Evolutionary conservation across 257 asterid species (phyloP).

Genomic region (Solanum acaule): DNA sequence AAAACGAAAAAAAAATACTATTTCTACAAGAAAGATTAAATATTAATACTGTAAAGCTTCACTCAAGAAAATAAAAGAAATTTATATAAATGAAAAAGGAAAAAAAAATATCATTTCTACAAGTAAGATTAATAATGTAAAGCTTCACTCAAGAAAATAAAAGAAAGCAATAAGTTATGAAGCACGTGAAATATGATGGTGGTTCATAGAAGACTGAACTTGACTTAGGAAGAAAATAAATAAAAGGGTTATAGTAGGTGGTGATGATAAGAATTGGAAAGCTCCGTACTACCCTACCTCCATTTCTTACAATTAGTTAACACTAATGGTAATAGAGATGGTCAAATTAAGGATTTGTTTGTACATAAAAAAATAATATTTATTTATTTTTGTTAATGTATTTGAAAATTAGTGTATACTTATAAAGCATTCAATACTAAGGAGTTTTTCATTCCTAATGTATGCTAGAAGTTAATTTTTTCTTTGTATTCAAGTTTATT

Average conservation of each 20-base stretch:
- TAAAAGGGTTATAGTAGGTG: background rate
- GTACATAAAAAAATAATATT: background rate
- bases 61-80: no score
- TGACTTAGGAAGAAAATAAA: background rate
- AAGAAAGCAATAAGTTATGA: no score
- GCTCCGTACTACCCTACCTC: background rate
- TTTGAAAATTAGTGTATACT: background rate
- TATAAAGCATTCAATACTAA: background rate
- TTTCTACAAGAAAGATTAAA: no score
- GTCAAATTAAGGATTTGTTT: background rate
- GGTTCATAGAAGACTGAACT: background rate
- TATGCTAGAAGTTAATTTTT: background rate
- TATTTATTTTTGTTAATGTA: no score
- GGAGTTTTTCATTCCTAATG: background rate
- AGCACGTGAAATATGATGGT: background rate
- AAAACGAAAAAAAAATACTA: no score
- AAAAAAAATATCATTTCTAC: no score
- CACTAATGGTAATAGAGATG: background rate
- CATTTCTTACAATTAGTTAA: no score
- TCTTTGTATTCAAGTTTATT: no score
- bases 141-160: no score
- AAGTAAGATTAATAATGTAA: no score
- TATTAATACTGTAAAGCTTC: no score
- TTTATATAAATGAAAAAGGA: no score
- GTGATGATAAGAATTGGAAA: background rate